Evolutionary conservation across 2,329 filamentous ascomycete genomes (phyloP).

Genomic region (Venturia asperata): DNA sequence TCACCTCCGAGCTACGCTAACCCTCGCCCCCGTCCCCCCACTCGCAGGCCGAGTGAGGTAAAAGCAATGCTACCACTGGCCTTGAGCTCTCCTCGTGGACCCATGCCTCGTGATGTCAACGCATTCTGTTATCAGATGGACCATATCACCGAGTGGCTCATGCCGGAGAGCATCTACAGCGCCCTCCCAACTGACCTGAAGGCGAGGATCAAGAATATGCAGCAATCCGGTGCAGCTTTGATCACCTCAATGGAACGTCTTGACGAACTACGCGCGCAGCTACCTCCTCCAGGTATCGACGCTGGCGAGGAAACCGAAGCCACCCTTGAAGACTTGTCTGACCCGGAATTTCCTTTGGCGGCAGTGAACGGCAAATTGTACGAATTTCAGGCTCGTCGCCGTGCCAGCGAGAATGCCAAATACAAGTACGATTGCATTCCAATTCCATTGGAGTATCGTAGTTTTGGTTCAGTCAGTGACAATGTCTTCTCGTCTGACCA

Average conservation of each 20-base stretch:
- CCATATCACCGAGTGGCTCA: conserved; percentile 34
- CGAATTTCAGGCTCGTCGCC: not conserved
- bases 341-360: not conserved
- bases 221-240: conserved; percentile 40
- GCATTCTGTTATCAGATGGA: conserved; percentile 33
- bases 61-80: conserved; percentile 23
- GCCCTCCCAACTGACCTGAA: conserved; percentile 33
- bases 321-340: not conserved
- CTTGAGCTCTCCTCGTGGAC: conserved; percentile 22
- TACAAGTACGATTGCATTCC: conserved; percentile 11
- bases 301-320: not conserved
- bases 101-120: conserved; percentile 27
- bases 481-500: not conserved
- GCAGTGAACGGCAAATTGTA: conserved; percentile 5
- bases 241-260: conserved; percentile 35
- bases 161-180: conserved; percentile 33
- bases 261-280: conserved; percentile 21
- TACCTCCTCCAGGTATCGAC: not conserved
- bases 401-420: not conserved
- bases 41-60: conserved; percentile 5
- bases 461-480: not conserved
- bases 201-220: conserved; percentile 31
- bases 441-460: conserved; percentile 9
- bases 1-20: not conserved
- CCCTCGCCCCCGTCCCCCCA: not conserved